phyloP scores from a whole-genome alignment of 331 rosid species.

The Malus hybrid region DNA sequence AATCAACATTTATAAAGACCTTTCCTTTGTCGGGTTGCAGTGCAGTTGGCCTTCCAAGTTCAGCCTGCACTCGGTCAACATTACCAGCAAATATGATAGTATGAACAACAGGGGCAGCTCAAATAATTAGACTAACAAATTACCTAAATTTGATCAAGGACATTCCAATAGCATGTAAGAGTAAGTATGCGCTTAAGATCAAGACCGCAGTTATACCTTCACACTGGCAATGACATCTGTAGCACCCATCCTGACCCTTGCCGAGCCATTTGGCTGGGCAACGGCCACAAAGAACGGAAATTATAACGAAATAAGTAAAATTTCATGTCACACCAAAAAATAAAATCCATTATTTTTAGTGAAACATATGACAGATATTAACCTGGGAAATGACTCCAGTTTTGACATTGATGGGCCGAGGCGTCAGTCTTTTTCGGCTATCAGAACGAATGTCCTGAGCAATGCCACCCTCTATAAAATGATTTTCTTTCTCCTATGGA shows the following conservation, averaged over 20 bases:
- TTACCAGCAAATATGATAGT: neutral
- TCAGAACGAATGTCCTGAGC: constrained; percentile 86
- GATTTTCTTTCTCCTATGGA: constrained; percentile 68
- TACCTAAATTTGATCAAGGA: too few relatives aligned
- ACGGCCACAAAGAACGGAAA: constrained; percentile 1
- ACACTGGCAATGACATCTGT: constrained; percentile 83
- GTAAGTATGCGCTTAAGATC: neutral
- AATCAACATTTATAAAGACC: constrained; percentile 61
- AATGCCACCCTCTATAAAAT: constrained; percentile 73
- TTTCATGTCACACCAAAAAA: neutral
- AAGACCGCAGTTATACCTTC: constrained; percentile 43
- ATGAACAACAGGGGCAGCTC: neutral
- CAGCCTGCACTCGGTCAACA: constrained; percentile 55
- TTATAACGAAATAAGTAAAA: neutral
- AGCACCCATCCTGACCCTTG: constrained; percentile 67
- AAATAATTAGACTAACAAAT: too few relatives aligned
- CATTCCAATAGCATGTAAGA: neutral
- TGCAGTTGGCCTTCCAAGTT: constrained; percentile 72
- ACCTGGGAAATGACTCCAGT: constrained; percentile 84
- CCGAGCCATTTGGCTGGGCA: constrained; percentile 72
- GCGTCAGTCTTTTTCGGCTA: constrained; percentile 43
- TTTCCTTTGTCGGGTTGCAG: constrained; percentile 72
- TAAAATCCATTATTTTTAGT: neutral
- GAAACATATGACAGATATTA: neutral
- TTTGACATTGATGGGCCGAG: constrained; percentile 61